Percentiles rank a stretch among this genome's conserved stretches.
Evolutionary conservation across 306 rosid species (phyloP).

Genomic region (Inga laurina): DNA sequence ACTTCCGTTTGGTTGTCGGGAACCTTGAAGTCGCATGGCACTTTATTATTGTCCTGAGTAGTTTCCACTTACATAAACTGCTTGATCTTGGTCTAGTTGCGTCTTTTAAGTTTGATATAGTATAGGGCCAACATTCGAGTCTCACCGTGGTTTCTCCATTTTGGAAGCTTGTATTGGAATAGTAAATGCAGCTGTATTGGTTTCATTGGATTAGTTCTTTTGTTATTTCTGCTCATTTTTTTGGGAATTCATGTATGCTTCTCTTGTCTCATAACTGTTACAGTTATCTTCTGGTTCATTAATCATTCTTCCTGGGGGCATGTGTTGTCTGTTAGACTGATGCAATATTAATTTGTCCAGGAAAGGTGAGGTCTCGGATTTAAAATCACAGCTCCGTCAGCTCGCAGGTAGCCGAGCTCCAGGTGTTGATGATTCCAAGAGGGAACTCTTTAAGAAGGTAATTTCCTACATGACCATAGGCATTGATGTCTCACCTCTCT

Average conservation of each 20-base stretch:
- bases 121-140: slow-evolving; percentile 6
- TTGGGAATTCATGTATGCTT: not conserved
- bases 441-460: slow-evolving; percentile 97
- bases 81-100: not conserved
- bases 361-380: slow-evolving; percentile 96
- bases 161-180: slow-evolving; percentile 24
- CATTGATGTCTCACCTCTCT: slow-evolving; percentile 85
- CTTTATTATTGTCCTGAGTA: slow-evolving; percentile 31
- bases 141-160: slow-evolving; percentile 1
- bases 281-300: not conserved
- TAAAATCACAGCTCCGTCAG: slow-evolving; percentile 92
- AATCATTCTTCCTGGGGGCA: not conserved
- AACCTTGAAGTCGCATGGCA: slow-evolving; percentile 30
- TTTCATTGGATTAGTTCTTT: slow-evolving; percentile 37
- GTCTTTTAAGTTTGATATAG: not conserved
- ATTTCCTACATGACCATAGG: slow-evolving; percentile 98
- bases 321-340: slow-evolving; percentile 2
- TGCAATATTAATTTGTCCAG: slow-evolving; percentile 47
- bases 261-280: not conserved
- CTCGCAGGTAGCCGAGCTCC: slow-evolving; percentile 99
- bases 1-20: slow-evolving; percentile 20
- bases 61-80: not conserved
- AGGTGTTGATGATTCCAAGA: slow-evolving; percentile 91
- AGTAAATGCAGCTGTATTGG: slow-evolving; percentile 27
- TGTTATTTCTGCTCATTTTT: not conserved